phyloP scores from a whole-genome alignment of 768 basidiomycete species.

The Termitomyces sp. region DNA sequence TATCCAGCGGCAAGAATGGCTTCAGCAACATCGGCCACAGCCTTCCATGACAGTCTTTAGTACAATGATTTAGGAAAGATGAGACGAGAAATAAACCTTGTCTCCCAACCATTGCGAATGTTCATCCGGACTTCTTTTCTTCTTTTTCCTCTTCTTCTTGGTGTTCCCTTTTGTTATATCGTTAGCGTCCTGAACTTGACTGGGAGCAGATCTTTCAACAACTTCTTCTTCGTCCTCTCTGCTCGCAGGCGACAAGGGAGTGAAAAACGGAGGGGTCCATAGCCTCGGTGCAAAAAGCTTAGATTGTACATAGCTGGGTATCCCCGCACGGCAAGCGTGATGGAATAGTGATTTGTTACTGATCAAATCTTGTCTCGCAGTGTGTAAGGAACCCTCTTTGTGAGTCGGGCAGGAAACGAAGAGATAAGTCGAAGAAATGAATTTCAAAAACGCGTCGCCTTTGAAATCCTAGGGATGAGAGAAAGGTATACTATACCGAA shows the following conservation, averaged over 20 bases:
- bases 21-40: slow-evolving; percentile 79
- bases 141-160: slow-evolving; percentile 28
- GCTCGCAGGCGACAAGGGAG: background rate
- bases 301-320: slow-evolving; percentile 70
- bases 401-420: slow-evolving; percentile 63
- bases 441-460: slow-evolving; percentile 86
- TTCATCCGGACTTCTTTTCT: slow-evolving; percentile 29
- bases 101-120: slow-evolving; percentile 57
- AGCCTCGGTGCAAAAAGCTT: slow-evolving; percentile 60
- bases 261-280: slow-evolving; percentile 55
- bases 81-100: slow-evolving; percentile 45
- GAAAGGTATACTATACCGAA: background rate
- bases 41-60: slow-evolving; percentile 31
- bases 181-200: background rate
- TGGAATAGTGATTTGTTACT: slow-evolving; percentile 64
- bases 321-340: slow-evolving; percentile 48
- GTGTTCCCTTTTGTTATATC: slow-evolving; percentile 3
- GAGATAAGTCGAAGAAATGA: slow-evolving; percentile 65
- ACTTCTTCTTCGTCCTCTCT: background rate
- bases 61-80: background rate
- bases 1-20: slow-evolving; percentile 83
- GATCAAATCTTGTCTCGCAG: slow-evolving; percentile 61
- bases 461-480: slow-evolving; percentile 4
- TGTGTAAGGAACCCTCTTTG: slow-evolving; percentile 65
- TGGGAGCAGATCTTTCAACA: background rate